Evolutionary conservation across 2,329 filamentous ascomycete species (phyloP).

Genomic region (Aspergillus puulaauensis): DNA sequence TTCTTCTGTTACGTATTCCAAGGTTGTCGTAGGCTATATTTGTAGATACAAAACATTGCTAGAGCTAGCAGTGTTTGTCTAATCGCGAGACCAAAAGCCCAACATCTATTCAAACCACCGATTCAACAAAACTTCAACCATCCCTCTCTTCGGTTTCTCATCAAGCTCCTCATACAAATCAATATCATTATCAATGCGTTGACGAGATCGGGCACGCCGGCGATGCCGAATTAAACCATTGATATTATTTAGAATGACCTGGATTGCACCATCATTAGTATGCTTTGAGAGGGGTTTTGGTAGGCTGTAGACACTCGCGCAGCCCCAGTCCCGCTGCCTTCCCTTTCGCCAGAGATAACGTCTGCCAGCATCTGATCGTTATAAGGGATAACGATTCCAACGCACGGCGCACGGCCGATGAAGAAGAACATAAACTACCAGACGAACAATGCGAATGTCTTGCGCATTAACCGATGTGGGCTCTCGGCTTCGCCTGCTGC

Average conservation of each 20-base stretch:
- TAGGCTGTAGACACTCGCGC: background rate
- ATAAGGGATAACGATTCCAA: background rate
- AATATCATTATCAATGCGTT: slow-evolving; percentile 20
- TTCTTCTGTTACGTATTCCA: no score
- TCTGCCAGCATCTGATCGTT: background rate
- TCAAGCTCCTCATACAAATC: slow-evolving; percentile 24
- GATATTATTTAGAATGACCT: no score
- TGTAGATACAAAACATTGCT: no score
- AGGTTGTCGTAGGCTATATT: no score
- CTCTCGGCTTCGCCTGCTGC: slow-evolving; percentile 2
- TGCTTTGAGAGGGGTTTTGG: no score
- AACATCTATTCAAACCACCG: slow-evolving; percentile 7
- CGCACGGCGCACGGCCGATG: background rate
- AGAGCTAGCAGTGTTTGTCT: no score
- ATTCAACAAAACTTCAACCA: slow-evolving; percentile 2
- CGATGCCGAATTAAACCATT: background rate
- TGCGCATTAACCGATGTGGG: background rate
- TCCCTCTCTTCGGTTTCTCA: slow-evolving; percentile 1
- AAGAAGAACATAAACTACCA: slow-evolving; percentile 4
- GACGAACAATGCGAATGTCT: background rate
- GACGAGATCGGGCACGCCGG: background rate
- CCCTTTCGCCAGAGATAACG: background rate
- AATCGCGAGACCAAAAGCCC: no score
- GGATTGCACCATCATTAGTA: no score
- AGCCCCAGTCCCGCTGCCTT: slow-evolving; percentile 1